Evolutionary conservation across 805 yeast species (phyloP).

Genomic region (Cyberlindnera bimundalis): DNA sequence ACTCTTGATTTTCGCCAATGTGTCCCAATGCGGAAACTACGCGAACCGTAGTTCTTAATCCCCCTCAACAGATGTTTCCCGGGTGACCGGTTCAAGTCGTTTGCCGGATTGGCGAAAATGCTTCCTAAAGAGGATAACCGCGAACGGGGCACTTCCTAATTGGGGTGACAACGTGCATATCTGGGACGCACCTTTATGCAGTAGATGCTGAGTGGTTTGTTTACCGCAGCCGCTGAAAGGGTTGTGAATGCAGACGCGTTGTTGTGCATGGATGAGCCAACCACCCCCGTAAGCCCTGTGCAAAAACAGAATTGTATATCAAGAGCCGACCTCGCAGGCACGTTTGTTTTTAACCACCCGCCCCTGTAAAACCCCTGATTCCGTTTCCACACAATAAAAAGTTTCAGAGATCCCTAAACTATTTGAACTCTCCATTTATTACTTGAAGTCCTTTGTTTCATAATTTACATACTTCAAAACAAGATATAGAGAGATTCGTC

Average conservation of each 20-base stretch:
- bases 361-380: background rate
- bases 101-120: background rate
- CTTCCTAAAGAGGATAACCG: background rate
- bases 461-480: background rate
- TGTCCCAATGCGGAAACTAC: too few species aligned
- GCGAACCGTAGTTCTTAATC: too few species aligned
- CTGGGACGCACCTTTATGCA: background rate
- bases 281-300: conserved; percentile 6
- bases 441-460: too few species aligned
- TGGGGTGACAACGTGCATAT: background rate
- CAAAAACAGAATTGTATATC: background rate
- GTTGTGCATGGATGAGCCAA: conserved; percentile 10
- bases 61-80: too few species aligned
- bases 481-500: conserved; percentile 15
- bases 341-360: background rate
- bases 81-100: too few species aligned
- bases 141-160: background rate
- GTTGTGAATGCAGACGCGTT: conserved; percentile 2
- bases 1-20: too few species aligned
- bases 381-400: too few species aligned
- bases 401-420: background rate
- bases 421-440: conserved; percentile 2
- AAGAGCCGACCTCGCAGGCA: conserved; percentile 7
- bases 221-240: conserved; percentile 2
- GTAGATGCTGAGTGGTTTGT: conserved; percentile 3